Conservation (phyloP, 2,329 filamentous ascomycete species). For the Aspergillus novoparasiticus region DNA sequence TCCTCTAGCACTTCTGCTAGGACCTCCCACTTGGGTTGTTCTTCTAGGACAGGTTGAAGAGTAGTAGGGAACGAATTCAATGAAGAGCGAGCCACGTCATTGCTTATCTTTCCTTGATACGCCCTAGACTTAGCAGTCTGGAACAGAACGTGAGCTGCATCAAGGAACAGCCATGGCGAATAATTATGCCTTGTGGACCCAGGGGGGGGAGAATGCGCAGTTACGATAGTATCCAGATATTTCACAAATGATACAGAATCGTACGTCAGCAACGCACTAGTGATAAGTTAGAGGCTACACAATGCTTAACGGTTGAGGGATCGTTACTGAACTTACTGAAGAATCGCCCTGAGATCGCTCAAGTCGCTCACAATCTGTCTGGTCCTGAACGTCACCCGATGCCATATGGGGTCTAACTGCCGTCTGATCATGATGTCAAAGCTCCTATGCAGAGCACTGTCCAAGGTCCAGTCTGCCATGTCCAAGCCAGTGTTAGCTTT, state of each 20-base stretch:
- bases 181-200: constrained; percentile 86
- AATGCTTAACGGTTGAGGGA: not conserved
- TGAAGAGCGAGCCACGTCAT: constrained; percentile 53
- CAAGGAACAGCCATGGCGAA: constrained; percentile 93
- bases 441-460: constrained; percentile 87
- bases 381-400: constrained; percentile 91
- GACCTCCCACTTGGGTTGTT: constrained; percentile 90
- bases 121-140: constrained; percentile 85
- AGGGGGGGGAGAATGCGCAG: constrained; percentile 83
- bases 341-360: constrained; percentile 76
- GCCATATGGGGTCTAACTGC: constrained; percentile 95
- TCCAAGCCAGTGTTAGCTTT: constrained; percentile 88
- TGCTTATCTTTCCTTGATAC: constrained; percentile 72
- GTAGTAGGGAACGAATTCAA: constrained; percentile 59
- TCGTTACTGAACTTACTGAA: constrained; percentile 59
- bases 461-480: constrained; percentile 95
- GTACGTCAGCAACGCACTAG: constrained; percentile 71
- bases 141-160: constrained; percentile 92
- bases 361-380: constrained; percentile 92
- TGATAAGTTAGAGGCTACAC: constrained; percentile 16
- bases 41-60: constrained; percentile 81
- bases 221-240: constrained; percentile 90
- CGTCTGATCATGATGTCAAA: constrained; percentile 87
- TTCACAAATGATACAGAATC: constrained; percentile 91
- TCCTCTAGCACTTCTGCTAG: constrained; percentile 90